Percentiles rank a stretch among this genome's conserved stretches.
Conservation (phyloP, 495 filamentous ascomycete genomes). For the Penicillium simplicissimum region DNA sequence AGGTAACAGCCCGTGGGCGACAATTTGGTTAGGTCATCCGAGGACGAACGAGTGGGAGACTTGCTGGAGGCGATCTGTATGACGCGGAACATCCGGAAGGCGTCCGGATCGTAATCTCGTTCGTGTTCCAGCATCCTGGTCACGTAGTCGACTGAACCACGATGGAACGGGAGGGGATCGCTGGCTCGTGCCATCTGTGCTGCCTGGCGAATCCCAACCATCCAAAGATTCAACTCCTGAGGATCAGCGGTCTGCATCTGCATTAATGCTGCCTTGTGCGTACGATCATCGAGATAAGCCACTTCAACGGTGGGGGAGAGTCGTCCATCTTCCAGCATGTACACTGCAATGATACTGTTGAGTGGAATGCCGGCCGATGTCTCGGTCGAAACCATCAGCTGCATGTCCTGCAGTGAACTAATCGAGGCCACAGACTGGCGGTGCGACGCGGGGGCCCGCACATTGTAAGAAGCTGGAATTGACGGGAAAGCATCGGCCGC, state of each 20-base stretch:
- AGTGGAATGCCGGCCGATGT: constrained; percentile 59
- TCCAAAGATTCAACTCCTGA: constrained; percentile 74
- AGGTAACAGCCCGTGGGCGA: constrained; percentile 78
- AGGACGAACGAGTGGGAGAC: constrained; percentile 60
- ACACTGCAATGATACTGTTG: constrained; percentile 73
- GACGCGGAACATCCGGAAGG: constrained; percentile 81
- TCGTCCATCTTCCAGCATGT: constrained; percentile 75
- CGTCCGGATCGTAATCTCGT: constrained; percentile 66
- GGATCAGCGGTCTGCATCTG: constrained; percentile 72
- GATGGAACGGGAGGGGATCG: constrained; percentile 56
- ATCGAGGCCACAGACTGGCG: constrained; percentile 60
- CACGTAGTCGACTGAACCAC: constrained; percentile 63
- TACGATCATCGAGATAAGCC: constrained; percentile 71
- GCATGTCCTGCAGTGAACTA: constrained; percentile 62
- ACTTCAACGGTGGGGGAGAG: constrained; percentile 82
- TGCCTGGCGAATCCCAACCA: constrained; percentile 64
- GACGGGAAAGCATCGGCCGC: constrained; percentile 65
- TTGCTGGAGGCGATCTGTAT: constrained; percentile 69
- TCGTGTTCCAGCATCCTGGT: constrained; percentile 65
- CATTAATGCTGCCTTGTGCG: constrained; percentile 57
- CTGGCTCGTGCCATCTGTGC: constrained; percentile 56
- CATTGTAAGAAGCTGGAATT: constrained; percentile 46
- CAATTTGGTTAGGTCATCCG: constrained; percentile 76
- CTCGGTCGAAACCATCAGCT: constrained; percentile 52
- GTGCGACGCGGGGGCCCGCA: constrained; percentile 37